These are phyloP conservation scores for Arthroderma sp. DNA, from an alignment of 2,329 filamentous ascomycete genomes.

Conservation along the genomic window DNA sequence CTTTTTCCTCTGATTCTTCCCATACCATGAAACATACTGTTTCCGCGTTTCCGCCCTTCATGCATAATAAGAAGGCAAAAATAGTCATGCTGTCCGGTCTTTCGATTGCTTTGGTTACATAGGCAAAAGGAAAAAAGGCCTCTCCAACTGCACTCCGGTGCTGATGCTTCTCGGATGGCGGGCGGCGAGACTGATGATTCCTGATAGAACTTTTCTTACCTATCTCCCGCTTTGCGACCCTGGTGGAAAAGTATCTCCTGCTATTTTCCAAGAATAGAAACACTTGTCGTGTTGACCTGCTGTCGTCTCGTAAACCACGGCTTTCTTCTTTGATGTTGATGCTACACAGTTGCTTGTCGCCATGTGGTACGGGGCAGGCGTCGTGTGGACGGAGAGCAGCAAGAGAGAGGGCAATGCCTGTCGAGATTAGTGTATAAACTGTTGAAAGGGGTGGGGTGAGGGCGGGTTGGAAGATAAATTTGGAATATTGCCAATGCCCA, in stretches of 20 bases:
- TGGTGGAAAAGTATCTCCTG: background rate
- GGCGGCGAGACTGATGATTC: background rate
- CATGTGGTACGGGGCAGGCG: background rate
- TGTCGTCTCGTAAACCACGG: background rate
- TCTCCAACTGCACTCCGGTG: background rate
- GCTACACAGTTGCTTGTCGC: background rate
- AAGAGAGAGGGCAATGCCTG: background rate
- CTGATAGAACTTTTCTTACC: background rate
- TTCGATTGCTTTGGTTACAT: background rate
- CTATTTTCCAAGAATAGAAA: constrained; percentile 1
- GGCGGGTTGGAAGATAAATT: background rate
- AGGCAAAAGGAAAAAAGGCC: background rate
- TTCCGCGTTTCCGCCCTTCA: background rate
- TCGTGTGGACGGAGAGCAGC: background rate
- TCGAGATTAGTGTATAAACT: background rate
- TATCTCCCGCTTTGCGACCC: background rate
- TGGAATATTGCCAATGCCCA: background rate
- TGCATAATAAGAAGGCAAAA: background rate
- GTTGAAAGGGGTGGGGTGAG: background rate
- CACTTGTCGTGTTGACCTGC: background rate
- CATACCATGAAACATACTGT: background rate
- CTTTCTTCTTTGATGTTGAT: background rate
- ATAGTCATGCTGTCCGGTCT: background rate
- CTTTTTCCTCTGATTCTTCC: background rate
- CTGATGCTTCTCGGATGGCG: background rate